Conservation (phyloP, 169 alveolate species). For the Babesia gibsoni region DNA sequence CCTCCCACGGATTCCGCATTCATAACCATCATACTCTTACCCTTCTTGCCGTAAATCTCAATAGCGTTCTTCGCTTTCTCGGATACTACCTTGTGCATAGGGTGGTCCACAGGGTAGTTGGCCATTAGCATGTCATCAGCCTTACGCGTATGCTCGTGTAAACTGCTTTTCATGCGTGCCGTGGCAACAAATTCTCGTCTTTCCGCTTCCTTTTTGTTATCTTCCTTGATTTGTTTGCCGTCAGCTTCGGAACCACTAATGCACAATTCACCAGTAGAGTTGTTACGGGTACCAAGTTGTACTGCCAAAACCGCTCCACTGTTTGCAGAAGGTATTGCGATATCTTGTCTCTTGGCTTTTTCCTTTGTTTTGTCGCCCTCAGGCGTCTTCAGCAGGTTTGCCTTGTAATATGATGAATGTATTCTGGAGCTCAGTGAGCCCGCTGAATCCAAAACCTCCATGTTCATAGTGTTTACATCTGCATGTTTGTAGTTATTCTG, state of each 20-base stretch:
- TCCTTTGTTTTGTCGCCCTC: background rate
- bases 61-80: background rate
- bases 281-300: constrained; percentile 37
- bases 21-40: background rate
- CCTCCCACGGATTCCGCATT: constrained; percentile 36
- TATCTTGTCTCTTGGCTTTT: background rate
- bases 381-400: background rate
- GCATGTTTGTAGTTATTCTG: background rate
- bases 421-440: constrained; percentile 12
- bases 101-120: constrained; percentile 59
- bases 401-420: constrained; percentile 5
- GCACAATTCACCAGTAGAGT: constrained; percentile 7
- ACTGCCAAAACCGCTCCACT: constrained; percentile 3
- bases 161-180: background rate
- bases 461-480: constrained; percentile 14
- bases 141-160: constrained; percentile 39
- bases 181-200: background rate
- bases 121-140: constrained; percentile 36
- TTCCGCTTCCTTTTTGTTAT: background rate
- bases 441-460: background rate
- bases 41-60: background rate
- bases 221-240: background rate
- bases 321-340: background rate
- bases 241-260: constrained; percentile 5
- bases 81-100: constrained; percentile 16